These are phyloP conservation scores for Entamoeba moshkovskii DNA, from an alignment of 208 protist genomes.

Conservation along the genomic window DNA sequence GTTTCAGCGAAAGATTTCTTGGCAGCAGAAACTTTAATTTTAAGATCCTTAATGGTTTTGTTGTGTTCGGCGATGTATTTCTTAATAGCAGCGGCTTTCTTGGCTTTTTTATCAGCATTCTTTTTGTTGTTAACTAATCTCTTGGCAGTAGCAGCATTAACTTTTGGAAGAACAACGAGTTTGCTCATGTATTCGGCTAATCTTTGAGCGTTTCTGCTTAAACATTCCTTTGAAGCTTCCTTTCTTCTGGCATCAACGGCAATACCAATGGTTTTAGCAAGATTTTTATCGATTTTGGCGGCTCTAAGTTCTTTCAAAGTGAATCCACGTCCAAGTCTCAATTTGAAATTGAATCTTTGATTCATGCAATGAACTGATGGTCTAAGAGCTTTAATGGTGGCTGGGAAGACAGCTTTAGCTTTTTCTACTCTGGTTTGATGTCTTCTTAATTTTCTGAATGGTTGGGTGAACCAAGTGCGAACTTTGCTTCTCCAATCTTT, in stretches of 20 bases:
- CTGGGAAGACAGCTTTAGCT: conserved; percentile 72
- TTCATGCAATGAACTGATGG: conserved; percentile 78
- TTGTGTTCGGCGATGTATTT: not conserved
- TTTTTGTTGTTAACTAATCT: not conserved
- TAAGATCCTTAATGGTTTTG: not conserved
- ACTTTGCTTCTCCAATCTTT: conserved; percentile 74
- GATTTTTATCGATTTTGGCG: conserved; percentile 54
- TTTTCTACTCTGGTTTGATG: conserved; percentile 43
- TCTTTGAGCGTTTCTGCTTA: conserved; percentile 73
- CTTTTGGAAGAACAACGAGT: conserved; percentile 48
- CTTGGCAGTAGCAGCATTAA: not conserved
- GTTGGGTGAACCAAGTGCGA: conserved; percentile 58
- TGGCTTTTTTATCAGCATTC: not conserved
- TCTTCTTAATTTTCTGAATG: conserved; percentile 44
- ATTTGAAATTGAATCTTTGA: conserved; percentile 79
- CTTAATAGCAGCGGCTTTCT: not conserved
- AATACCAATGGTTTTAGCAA: conserved; percentile 79
- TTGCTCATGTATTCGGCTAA: conserved; percentile 82
- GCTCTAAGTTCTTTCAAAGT: conserved; percentile 76
- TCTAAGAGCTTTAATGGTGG: conserved; percentile 66
- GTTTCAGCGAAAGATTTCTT: not conserved
- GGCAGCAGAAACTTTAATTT: not conserved
- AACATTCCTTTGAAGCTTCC: conserved; percentile 71
- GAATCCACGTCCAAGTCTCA: conserved; percentile 78
- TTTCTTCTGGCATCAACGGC: conserved; percentile 73